A percentile compares a stretch with the other conserved stretches of the same genome.
Evolutionary conservation across 192 early-diverging fungal genomes (phyloP).

Genomic region (Entomortierella chlamydospora): DNA sequence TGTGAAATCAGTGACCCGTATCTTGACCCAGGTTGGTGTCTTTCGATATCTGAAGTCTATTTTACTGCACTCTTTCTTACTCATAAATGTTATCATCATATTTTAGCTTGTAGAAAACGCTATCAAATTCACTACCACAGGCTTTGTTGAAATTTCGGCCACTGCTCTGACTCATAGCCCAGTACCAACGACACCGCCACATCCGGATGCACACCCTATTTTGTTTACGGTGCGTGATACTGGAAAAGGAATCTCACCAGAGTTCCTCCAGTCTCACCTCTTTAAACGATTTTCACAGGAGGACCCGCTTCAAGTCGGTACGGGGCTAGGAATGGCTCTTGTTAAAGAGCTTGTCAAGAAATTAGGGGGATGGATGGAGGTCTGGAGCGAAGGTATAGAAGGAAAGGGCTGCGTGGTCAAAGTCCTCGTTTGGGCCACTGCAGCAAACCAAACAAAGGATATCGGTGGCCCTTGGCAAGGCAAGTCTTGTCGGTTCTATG

Average conservation of each 20-base stretch:
- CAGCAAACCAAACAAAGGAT: slow-evolving; percentile 32
- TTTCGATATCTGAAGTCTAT: not conserved
- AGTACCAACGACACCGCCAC: slow-evolving; percentile 23
- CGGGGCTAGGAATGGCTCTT: slow-evolving; percentile 61
- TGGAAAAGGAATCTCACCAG: slow-evolving; percentile 60
- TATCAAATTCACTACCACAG: slow-evolving; percentile 64
- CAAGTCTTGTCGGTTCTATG: slow-evolving; percentile 35
- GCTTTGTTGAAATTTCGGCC: slow-evolving; percentile 61
- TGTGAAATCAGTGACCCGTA: slow-evolving; percentile 31
- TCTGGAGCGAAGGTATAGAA: slow-evolving; percentile 55
- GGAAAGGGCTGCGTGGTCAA: slow-evolving; percentile 54
- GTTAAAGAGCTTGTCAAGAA: slow-evolving; percentile 57
- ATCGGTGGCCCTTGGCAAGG: slow-evolving; percentile 29
- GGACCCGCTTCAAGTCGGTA: slow-evolving; percentile 63
- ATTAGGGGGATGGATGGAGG: slow-evolving; percentile 61
- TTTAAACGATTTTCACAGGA: slow-evolving; percentile 65
- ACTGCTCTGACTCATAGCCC: slow-evolving; percentile 16
- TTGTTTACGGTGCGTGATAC: slow-evolving; percentile 64
- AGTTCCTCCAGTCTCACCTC: slow-evolving; percentile 57
- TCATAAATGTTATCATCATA: not conserved
- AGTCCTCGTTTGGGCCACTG: slow-evolving; percentile 43
- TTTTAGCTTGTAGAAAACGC: slow-evolving; percentile 56
- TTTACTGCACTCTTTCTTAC: not conserved
- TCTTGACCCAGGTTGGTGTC: slow-evolving; percentile 30
- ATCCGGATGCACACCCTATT: slow-evolving; percentile 35